These are phyloP conservation scores for Fusarium sacchari DNA, from an alignment of 2,329 filamentous ascomycete genomes.

Conservation along the genomic window DNA sequence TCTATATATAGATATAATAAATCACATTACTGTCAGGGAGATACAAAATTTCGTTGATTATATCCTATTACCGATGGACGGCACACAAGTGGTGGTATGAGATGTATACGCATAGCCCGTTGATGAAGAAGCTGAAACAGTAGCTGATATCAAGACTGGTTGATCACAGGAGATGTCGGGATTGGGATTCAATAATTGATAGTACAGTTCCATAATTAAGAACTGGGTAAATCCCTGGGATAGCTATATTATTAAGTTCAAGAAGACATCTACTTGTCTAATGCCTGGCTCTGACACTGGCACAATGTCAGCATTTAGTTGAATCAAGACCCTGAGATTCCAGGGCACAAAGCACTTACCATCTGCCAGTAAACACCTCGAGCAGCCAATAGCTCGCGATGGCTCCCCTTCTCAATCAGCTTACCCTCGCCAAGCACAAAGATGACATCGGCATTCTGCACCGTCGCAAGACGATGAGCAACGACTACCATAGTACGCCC, in stretches of 20 bases:
- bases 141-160: neutral
- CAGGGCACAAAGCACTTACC: neutral
- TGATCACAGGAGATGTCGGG: too few species aligned
- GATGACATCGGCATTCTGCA: slow-evolving; percentile 81
- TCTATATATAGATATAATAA: neutral
- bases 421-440: slow-evolving; percentile 63
- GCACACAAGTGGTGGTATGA: rapidly evolving
- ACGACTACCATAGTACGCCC: slow-evolving; percentile 77
- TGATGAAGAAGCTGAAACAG: neutral
- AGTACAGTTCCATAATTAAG: too few species aligned
- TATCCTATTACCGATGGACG: too few species aligned
- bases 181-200: too few species aligned
- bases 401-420: slow-evolving; percentile 4
- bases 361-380: slow-evolving; percentile 16
- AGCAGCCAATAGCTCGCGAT: neutral
- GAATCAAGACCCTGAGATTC: rapidly evolving
- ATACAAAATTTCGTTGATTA: neutral
- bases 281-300: neutral
- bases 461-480: slow-evolving; percentile 79
- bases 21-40: neutral
- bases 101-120: rapidly evolving
- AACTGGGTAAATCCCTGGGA: too few species aligned
- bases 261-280: neutral
- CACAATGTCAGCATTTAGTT: neutral
- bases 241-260: rapidly evolving